Conservation (phyloP, 1,284 basidiomycete genomes). For the Ustilago sp. region DNA sequence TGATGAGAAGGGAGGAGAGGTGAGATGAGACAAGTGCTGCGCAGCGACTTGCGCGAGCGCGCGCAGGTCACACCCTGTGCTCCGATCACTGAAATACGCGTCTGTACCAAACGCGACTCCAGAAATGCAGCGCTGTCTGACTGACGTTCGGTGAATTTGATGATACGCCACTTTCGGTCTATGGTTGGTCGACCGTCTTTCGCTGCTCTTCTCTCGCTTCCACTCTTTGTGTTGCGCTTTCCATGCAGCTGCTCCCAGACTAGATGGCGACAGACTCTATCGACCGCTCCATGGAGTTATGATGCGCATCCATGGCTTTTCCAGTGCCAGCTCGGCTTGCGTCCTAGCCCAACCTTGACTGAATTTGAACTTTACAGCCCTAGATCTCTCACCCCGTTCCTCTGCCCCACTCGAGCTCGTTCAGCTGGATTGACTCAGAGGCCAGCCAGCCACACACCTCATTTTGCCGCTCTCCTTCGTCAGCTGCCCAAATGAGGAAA, state of each 20-base stretch:
- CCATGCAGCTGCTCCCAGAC: slow-evolving; percentile 3
- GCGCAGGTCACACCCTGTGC: too few relatives aligned
- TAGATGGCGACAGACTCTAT: slow-evolving; percentile 3
- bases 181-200: slow-evolving; percentile 1
- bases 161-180: neutral
- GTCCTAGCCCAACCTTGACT: neutral
- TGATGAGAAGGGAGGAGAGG: too few relatives aligned
- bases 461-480: neutral
- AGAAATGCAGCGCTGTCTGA: neutral
- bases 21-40: too few relatives aligned
- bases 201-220: slow-evolving; percentile 1
- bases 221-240: neutral
- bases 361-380: slow-evolving; percentile 4
- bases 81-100: too few relatives aligned
- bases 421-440: neutral
- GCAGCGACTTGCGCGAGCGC: too few relatives aligned
- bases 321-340: neutral
- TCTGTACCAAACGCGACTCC: too few relatives aligned
- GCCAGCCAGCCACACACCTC: slow-evolving; percentile 10
- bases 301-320: slow-evolving; percentile 9
- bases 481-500: neutral
- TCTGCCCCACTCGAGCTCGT: neutral
- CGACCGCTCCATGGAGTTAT: slow-evolving; percentile 15
- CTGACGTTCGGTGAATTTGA: slow-evolving; percentile 4
- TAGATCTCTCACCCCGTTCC: neutral